Base-by-base conservation (phyloP, 208 protist genomes). In the Leishmania major region DNA sequence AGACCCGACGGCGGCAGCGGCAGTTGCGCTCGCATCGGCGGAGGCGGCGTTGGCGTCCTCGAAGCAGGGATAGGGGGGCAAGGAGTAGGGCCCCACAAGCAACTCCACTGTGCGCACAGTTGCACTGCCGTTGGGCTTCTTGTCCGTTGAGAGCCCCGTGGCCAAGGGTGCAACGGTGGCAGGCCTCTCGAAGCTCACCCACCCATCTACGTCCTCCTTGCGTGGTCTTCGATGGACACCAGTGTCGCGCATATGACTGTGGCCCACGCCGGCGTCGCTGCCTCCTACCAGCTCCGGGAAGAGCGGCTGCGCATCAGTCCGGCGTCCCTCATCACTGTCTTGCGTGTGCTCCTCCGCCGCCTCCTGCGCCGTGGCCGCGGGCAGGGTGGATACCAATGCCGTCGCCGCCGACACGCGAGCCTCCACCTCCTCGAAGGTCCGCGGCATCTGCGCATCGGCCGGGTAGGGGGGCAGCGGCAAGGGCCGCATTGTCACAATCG, bases 21-120 rank as follows among this genome's bases (percentile, higher is more conserved):
- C 47, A 55, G 35, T 62, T 22, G 59, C 22, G 40, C 43, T 49
- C 77, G 35, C 25, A 28, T 19, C 71, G 28, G 11, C 15, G 25
- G 28, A 25, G 37, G 25, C 35, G 35, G 25, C 25, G 53, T 83
- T 83, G 45, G 28, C 59, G 37, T 75, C 84, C 19, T 75, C 83
- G 57, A 91, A 91, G 57, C 90, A 93, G 53, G 90, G 90, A 77
- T 90, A 91, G 1, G 84, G 73, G 10, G 90, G 86, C 47, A 93
- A 75, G 0, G 62, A 49, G 25, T 57, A 70, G 5, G 83, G 78
- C n/a, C 83, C 77, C 62, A 47, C 64, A 53, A 77, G 83, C 31
- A 86, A 13, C 74, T 86, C 78, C 4, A 57, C 83, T 8, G 78
- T 80, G 11, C 83, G 83, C 78, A 69, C 64, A 3, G 72, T 35